Conservation (phyloP, 106 monocot genomes). For the Dioscorea zingiberensis region DNA sequence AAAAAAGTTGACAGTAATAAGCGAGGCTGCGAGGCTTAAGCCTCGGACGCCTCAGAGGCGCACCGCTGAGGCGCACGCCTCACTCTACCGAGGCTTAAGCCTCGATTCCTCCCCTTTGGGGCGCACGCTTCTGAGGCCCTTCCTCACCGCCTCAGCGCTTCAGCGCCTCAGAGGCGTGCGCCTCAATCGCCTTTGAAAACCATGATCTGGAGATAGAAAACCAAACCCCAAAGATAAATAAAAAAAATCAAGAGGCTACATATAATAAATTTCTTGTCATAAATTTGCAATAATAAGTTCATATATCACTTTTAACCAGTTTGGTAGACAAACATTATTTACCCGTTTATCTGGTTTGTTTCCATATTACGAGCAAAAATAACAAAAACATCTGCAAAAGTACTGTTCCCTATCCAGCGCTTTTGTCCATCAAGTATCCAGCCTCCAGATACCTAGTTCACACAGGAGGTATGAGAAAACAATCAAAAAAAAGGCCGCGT, state of each 20-base stretch:
- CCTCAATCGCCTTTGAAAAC: too few relatives aligned
- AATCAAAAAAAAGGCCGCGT: not conserved
- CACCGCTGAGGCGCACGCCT: too few relatives aligned
- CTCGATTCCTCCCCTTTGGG: too few relatives aligned
- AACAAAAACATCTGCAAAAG: constrained; percentile 89
- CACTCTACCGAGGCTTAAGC: too few relatives aligned
- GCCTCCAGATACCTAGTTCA: constrained; percentile 71
- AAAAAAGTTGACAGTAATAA: too few relatives aligned
- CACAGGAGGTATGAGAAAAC: constrained; percentile 1
- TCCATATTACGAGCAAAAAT: constrained; percentile 75
- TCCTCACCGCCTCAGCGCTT: too few relatives aligned
- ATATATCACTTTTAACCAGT: too few relatives aligned
- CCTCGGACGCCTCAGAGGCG: too few relatives aligned
- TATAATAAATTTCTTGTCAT: not conserved
- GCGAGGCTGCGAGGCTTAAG: too few relatives aligned
- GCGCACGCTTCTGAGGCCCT: too few relatives aligned
- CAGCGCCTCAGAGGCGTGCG: too few relatives aligned
- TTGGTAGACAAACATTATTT: constrained; percentile 2
- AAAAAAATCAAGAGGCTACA: not conserved
- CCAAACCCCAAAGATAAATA: too few relatives aligned
- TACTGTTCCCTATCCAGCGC: constrained; percentile 92
- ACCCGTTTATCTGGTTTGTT: constrained; percentile 92
- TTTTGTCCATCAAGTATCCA: constrained; percentile 95
- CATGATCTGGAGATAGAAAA: constrained; percentile 4
- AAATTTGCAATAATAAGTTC: not conserved